A percentile compares a stretch with the other conserved stretches of the same genome.
These are phyloP conservation scores for Hypoxylon fuscum DNA, from an alignment of 495 filamentous ascomycete species.

Conservation along the genomic window DNA sequence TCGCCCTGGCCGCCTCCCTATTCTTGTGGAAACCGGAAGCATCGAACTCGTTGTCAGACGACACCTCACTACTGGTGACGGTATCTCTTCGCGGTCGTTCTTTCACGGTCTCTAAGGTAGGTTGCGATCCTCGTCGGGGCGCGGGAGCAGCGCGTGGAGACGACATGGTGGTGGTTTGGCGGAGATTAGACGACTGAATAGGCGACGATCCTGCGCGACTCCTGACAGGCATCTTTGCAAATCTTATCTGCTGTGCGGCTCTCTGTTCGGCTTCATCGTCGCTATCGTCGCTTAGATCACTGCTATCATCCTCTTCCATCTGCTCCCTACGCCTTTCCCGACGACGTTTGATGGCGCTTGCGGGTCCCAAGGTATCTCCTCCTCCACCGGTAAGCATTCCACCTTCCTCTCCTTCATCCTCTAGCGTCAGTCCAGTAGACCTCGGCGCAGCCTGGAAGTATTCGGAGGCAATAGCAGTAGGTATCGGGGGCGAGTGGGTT, in stretches of 20 bases:
- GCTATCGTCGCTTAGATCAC: conserved; percentile 94
- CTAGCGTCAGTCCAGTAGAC: conserved; percentile 62
- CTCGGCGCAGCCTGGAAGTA: conserved; percentile 81
- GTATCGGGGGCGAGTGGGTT: conserved; percentile 95
- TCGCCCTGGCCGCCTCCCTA: conserved; percentile 57
- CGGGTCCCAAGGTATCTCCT: conserved; percentile 77
- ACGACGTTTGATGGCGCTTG: conserved; percentile 62
- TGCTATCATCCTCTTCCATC: conserved; percentile 95
- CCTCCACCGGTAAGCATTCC: conserved; percentile 79
- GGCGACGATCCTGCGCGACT: conserved; percentile 88
- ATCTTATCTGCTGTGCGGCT: conserved; percentile 84
- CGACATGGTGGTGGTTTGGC: conserved; percentile 50
- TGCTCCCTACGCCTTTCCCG: conserved; percentile 72
- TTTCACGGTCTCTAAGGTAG: conserved; percentile 76
- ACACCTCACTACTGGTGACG: conserved; percentile 90
- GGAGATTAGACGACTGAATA: conserved; percentile 68
- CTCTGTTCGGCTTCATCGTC: conserved; percentile 84
- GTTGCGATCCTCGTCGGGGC: conserved; percentile 74
- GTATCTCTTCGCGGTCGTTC: conserved; percentile 83
- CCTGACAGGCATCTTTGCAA: conserved; percentile 92
- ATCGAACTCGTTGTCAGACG: conserved; percentile 87
- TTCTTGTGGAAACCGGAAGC: conserved; percentile 69
- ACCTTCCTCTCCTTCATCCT: conserved; percentile 83
- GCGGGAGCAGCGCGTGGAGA: conserved; percentile 45
- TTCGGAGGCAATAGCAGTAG: conserved; percentile 86